Percentiles rank a stretch among this genome's conserved stretches.
phyloP scores from a whole-genome alignment of 768 basidiomycete genomes.

The Lactarius akahatsu region DNA sequence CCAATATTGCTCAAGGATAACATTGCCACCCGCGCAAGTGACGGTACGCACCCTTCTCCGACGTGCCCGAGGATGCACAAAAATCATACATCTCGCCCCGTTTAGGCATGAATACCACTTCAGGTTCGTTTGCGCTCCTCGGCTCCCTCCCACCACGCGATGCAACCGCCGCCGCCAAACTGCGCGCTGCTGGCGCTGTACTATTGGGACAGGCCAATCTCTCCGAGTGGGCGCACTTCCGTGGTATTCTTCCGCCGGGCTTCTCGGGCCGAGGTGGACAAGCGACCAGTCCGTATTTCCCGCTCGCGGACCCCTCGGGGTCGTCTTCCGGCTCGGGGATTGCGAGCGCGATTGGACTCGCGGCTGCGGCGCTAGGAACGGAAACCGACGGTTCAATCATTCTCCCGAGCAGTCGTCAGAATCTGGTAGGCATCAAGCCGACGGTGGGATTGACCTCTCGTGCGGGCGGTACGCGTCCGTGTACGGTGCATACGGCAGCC shows the following conservation, averaged over 20 bases:
- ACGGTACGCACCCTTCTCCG: conserved; percentile 31
- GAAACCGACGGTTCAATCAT: conserved; percentile 52
- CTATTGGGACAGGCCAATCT: conserved; percentile 44
- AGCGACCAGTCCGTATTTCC: conserved; percentile 43
- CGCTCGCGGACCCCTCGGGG: conserved; percentile 42
- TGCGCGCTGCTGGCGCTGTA: conserved; percentile 40
- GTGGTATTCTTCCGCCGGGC: conserved; percentile 41
- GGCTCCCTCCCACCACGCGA: conserved; percentile 39
- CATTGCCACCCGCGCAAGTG: conserved; percentile 36
- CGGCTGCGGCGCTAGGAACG: conserved; percentile 45
- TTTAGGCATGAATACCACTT: conserved; percentile 41
- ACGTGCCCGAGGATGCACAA: conserved; percentile 33
- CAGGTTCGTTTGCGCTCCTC: conserved; percentile 39
- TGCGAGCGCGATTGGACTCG: conserved; percentile 43
- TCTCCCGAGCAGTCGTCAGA: conserved; percentile 49
- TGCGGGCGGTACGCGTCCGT: conserved; percentile 46
- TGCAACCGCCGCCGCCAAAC: conserved; percentile 36
- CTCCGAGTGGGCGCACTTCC: conserved; percentile 45
- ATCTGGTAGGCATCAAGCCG: conserved; percentile 59
- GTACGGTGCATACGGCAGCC: conserved; percentile 7
- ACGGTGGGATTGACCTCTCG: conserved; percentile 60
- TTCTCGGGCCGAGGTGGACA: conserved; percentile 52
- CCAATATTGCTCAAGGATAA: conserved; percentile 41
- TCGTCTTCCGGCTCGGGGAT: conserved; percentile 47
- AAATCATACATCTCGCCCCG: no score